Conservation (phyloP, 2,329 filamentous ascomycete genomes). For the Neocucurbitaria cava region DNA sequence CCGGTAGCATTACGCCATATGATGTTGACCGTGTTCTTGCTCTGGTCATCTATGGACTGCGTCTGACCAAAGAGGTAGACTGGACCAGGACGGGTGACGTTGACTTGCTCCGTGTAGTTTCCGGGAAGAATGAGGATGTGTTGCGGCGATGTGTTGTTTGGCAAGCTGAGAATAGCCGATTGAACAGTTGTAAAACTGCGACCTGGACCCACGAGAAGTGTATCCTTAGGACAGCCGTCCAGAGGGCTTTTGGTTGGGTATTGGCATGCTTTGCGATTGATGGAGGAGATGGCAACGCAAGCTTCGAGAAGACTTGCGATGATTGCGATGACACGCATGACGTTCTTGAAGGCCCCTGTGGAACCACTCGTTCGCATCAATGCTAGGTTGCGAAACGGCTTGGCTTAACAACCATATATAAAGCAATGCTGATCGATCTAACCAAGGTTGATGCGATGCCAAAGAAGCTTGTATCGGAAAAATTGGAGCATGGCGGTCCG, state of each 20-base stretch:
- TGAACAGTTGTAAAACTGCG: slow-evolving; percentile 51
- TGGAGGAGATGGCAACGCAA: slow-evolving; percentile 20
- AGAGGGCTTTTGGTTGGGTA: slow-evolving; percentile 45
- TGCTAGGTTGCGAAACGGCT: not conserved
- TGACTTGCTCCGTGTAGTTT: slow-evolving; percentile 69
- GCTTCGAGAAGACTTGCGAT: slow-evolving; percentile 18
- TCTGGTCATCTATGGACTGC: slow-evolving; percentile 55
- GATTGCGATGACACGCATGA: slow-evolving; percentile 19
- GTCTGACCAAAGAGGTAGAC: slow-evolving; percentile 69
- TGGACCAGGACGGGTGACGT: slow-evolving; percentile 67
- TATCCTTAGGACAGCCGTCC: slow-evolving; percentile 48
- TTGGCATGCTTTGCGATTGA: slow-evolving; percentile 45
- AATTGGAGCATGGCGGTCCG: not conserved
- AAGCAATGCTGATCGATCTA: not conserved
- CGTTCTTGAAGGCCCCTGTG: not conserved
- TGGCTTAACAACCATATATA: slow-evolving; percentile 2
- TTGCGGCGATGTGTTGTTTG: slow-evolving; percentile 54
- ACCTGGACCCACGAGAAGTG: slow-evolving; percentile 38
- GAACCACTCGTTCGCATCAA: not conserved
- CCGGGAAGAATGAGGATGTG: slow-evolving; percentile 68
- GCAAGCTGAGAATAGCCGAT: slow-evolving; percentile 56
- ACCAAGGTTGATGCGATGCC: not conserved
- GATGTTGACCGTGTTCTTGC: slow-evolving; percentile 62
- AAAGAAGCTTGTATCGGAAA: not conserved
- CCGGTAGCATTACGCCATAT: slow-evolving; percentile 65